These are phyloP conservation scores for Kurtzmaniella quercitrusa DNA, from an alignment of 1,139 yeast genomes.

Conservation along the genomic window DNA sequence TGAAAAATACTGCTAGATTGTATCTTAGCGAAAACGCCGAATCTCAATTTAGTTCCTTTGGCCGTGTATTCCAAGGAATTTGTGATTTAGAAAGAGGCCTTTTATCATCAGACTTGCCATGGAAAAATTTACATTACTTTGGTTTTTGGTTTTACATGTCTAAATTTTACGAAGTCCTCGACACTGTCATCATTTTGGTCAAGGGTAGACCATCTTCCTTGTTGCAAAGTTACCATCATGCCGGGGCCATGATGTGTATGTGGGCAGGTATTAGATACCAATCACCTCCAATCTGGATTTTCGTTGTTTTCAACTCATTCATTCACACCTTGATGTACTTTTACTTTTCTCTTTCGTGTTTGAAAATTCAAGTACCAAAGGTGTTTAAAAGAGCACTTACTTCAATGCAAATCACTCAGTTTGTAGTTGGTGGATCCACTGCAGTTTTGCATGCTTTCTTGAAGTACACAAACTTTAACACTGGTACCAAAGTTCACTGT, in stretches of 20 bases:
- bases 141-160: conserved; percentile 71
- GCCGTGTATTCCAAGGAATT: conserved; percentile 44
- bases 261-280: conserved; percentile 74
- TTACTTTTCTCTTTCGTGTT: conserved; percentile 62
- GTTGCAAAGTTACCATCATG: conserved; percentile 73
- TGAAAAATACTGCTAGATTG: conserved; percentile 34
- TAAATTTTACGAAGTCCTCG: conserved; percentile 70
- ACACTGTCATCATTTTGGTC: conserved; percentile 62
- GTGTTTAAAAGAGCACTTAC: conserved; percentile 59
- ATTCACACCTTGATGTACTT: conserved; percentile 76
- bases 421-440: conserved; percentile 65
- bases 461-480: conserved; percentile 50
- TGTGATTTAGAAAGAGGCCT: conserved; percentile 63
- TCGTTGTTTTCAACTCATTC: conserved; percentile 74
- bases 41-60: conserved; percentile 32
- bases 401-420: conserved; percentile 67
- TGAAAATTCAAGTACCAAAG: conserved; percentile 57
- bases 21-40: conserved; percentile 15
- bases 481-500: conserved; percentile 48
- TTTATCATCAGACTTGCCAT: conserved; percentile 35
- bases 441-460: conserved; percentile 63
- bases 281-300: conserved; percentile 79
- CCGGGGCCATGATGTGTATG: conserved; percentile 83
- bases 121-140: conserved; percentile 50
- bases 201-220: conserved; percentile 69